Evolutionary conservation across 306 rosid genomes (phyloP).

Genomic region (Purshia tridentata): DNA sequence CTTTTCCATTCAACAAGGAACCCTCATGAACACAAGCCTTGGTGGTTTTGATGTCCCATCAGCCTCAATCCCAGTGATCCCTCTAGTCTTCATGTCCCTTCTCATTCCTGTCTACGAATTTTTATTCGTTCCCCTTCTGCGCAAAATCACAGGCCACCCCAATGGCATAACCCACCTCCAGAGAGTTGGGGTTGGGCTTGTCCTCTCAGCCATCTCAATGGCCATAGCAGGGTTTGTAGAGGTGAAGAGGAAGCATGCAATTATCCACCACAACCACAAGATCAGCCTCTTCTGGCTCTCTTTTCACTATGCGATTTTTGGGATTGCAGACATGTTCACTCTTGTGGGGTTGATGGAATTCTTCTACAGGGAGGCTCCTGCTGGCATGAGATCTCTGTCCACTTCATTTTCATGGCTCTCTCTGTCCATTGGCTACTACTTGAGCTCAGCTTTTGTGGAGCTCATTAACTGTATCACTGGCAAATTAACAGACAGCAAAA

Average conservation of each 20-base stretch:
- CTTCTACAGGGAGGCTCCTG: slow-evolving; percentile 58
- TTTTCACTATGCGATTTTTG: slow-evolving; percentile 54
- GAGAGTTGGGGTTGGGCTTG: slow-evolving; percentile 55
- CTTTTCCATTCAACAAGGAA: slow-evolving; percentile 51
- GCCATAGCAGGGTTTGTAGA: slow-evolving; percentile 43
- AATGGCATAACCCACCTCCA: slow-evolving; percentile 50
- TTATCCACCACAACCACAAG: slow-evolving; percentile 8
- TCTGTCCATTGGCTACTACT: slow-evolving; percentile 47
- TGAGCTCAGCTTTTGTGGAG: slow-evolving; percentile 48
- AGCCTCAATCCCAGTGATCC: slow-evolving; percentile 55
- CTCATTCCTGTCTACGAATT: slow-evolving; percentile 52
- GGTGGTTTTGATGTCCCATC: slow-evolving; percentile 33
- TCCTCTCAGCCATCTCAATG: slow-evolving; percentile 58
- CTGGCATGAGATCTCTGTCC: slow-evolving; percentile 51
- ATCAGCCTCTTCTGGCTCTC: slow-evolving; percentile 66
- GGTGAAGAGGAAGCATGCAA: slow-evolving; percentile 41
- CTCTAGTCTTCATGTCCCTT: slow-evolving; percentile 53
- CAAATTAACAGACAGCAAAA: slow-evolving; percentile 26
- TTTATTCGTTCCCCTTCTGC: slow-evolving; percentile 37
- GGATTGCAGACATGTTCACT: slow-evolving; percentile 63
- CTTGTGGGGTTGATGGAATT: slow-evolving; percentile 52
- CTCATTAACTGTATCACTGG: slow-evolving; percentile 37
- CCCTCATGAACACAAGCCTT: slow-evolving; percentile 39
- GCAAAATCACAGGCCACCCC: slow-evolving; percentile 46
- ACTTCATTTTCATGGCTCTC: slow-evolving; percentile 54